phyloP scores from a whole-genome alignment of 768 basidiomycete species.

The Mycena leptocephala region DNA sequence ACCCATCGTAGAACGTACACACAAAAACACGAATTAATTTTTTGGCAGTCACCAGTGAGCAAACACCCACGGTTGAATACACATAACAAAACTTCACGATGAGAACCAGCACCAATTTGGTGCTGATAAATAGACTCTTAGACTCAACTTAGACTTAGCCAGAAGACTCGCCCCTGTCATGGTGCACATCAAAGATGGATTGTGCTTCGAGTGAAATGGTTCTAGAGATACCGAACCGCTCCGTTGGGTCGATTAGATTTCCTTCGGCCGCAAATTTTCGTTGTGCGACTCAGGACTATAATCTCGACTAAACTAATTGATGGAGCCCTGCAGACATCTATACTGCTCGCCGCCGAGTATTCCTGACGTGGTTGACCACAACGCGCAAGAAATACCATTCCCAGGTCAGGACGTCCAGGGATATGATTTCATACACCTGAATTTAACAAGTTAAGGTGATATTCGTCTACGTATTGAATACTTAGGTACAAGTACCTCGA shows the following conservation, averaged over 20 bases:
- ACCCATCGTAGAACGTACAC: background rate
- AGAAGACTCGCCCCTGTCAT: slow-evolving; percentile 69
- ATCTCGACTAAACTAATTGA: background rate
- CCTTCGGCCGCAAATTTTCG: too few species aligned
- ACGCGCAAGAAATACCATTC: background rate
- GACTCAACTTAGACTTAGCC: slow-evolving; percentile 64
- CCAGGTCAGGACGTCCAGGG: background rate
- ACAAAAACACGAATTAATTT: background rate
- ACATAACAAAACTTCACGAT: slow-evolving; percentile 49
- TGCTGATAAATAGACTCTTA: slow-evolving; percentile 68
- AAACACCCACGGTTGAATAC: background rate
- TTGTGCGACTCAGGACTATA: too few species aligned
- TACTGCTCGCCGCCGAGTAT: background rate
- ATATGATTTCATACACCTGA: background rate
- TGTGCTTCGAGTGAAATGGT: slow-evolving; percentile 71
- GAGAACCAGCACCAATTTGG: slow-evolving; percentile 78
- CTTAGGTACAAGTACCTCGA: too few species aligned
- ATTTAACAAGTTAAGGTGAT: background rate
- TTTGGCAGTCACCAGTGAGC: too few species aligned
- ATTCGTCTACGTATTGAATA: background rate
- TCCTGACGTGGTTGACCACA: background rate
- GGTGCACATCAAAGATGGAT: slow-evolving; percentile 75
- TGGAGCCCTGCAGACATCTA: background rate
- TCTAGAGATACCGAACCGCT: background rate
- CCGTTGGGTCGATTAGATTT: background rate